Percentiles rank a stretch among this genome's conserved stretches.
Evolutionary conservation across 768 basidiomycete genomes (phyloP).

Genomic region (Boletus fagicola): DNA sequence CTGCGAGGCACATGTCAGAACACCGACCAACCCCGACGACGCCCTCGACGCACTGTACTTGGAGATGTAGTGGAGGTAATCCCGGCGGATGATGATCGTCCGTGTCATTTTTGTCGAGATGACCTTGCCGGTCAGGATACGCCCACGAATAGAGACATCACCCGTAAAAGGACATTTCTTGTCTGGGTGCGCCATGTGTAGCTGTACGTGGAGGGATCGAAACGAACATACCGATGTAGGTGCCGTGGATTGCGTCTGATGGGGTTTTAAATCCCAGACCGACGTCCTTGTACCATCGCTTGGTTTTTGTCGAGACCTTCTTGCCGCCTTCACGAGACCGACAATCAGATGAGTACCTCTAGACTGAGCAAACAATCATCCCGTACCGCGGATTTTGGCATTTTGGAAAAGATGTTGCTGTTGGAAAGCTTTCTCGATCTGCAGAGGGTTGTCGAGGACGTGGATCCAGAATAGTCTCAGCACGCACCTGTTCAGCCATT

Average conservation of each 20-base stretch:
- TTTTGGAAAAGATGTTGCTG: constrained; percentile 99
- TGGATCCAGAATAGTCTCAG: not conserved
- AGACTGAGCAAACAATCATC: constrained; percentile 5
- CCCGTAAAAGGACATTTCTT: constrained; percentile 99
- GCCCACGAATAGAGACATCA: constrained; percentile 95
- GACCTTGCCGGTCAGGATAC: constrained; percentile 97
- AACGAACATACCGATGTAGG: constrained; percentile 81
- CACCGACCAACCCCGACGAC: not conserved
- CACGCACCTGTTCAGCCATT: constrained; percentile 64
- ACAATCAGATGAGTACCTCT: constrained; percentile 11
- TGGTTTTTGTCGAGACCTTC: constrained; percentile 92
- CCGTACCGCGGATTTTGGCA: constrained; percentile 88
- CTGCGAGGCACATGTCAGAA: constrained; percentile 38
- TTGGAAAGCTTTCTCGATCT: constrained; percentile 98
- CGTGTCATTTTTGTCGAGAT: constrained; percentile 99
- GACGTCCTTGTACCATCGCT: constrained; percentile 99
- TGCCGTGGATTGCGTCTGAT: constrained; percentile 89
- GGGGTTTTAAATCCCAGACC: constrained; percentile 98
- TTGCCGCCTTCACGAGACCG: constrained; percentile 55
- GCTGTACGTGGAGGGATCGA: not conserved
- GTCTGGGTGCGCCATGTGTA: constrained; percentile 49
- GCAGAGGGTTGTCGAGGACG: constrained; percentile 5
- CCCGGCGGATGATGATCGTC: constrained; percentile 93
- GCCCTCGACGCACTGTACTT: constrained; percentile 84
- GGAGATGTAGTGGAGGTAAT: constrained; percentile 94